Base-by-base conservation (phyloP, 2,329 filamentous ascomycete genomes). In the Colletotrichum phormii region DNA sequence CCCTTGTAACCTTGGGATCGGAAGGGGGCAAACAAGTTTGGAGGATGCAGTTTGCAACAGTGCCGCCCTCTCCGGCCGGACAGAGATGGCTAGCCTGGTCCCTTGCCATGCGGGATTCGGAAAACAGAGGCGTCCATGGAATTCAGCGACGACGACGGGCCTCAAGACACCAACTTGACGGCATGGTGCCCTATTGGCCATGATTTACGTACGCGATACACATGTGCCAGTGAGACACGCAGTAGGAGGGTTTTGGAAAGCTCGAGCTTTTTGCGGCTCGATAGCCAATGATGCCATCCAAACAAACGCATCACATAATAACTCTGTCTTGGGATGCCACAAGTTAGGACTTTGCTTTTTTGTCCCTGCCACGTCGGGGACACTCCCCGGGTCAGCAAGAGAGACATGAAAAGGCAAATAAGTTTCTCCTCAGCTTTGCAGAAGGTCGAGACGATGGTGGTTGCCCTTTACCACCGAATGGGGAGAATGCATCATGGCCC, bases 241-340 rank as follows among this genome's bases (percentile, higher is more conserved):
- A 29, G 58, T 12, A 29, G 33, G 24, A 63, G 51, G 49, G 67
- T 57, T 31, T 8, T 13, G 37, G 12, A 29, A 22, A 62, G 37
- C 64, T 72, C 37, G 53, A 64, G 31, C 53, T 13, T 58, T 49
- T 49, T 35, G 65, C 69, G 64, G 69, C 69, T 69, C 64, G 22
- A 26, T 31, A 22, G 58, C 69, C 69, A 72, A 72, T 68, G 37
- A 58, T 59, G 65, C 42, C 29, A 31, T 35, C 46, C 22, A n/a
- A 57, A 68, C 58, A 68, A 60, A 46, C 59, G 59, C 53, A 69
- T 53, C 58, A 59, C 64, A 72, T 69, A 15, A 67, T 8, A 35
- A 57, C 46, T 54, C 33, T 35, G 24, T n/a, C 18, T 53, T 33
- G 55, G 51, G 42, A 65, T 49, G 42, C 8, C 18, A 24, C 37